These are phyloP conservation scores for Amphicarpaea edgeworthii DNA, from an alignment of 306 rosid species.

Conservation along the genomic window DNA sequence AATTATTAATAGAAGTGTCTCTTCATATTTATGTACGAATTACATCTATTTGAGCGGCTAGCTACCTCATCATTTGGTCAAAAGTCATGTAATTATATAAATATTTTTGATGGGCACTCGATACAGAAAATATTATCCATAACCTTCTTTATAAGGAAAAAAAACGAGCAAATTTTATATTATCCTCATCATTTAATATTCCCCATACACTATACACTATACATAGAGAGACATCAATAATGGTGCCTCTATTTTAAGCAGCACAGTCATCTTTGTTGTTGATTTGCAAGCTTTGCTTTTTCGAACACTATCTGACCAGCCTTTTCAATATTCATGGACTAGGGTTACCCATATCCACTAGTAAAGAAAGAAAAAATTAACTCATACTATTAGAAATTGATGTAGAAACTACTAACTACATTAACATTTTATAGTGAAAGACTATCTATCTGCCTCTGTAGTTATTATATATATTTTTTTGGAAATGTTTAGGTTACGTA, in stretches of 20 bases:
- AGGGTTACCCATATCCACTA: not conserved
- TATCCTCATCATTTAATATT: slow-evolving; percentile 18
- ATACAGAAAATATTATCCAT: slow-evolving; percentile 41
- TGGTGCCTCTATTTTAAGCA: slow-evolving; percentile 46
- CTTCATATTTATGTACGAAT: slow-evolving; percentile 1
- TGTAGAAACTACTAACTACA: not conserved
- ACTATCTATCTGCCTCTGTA: not conserved
- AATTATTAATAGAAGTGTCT: not conserved
- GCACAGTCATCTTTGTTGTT: slow-evolving; percentile 38
- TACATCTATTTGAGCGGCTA: not conserved
- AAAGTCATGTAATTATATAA: slow-evolving; percentile 12
- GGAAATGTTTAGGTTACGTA: slow-evolving; percentile 11
- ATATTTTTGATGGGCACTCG: not conserved
- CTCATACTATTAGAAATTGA: not conserved
- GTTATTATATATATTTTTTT: slow-evolving; percentile 1
- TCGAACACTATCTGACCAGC: slow-evolving; percentile 29
- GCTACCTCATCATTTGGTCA: slow-evolving; percentile 41
- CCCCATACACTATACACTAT: slow-evolving; percentile 10
- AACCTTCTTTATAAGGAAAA: not conserved
- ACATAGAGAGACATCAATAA: slow-evolving; percentile 31
- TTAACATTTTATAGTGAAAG: slow-evolving; percentile 27
- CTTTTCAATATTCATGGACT: slow-evolving; percentile 38
- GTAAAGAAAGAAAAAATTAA: slow-evolving; percentile 14
- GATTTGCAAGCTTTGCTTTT: slow-evolving; percentile 39
- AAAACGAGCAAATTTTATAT: not conserved